Conservation (phyloP, 164 flowering plant genomes). For the Stephania cephalantha region DNA sequence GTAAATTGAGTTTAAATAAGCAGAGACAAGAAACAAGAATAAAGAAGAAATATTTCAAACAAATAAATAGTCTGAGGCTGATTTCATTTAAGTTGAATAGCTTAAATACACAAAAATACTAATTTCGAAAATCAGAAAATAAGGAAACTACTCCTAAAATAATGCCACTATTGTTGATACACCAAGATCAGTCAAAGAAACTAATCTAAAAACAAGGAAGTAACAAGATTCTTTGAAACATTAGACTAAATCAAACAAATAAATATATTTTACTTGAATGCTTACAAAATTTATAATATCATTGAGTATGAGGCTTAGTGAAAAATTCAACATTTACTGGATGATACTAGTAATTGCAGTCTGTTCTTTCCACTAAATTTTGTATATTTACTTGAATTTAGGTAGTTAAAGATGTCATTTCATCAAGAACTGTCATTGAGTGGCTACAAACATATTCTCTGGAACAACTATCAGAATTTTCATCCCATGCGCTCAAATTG, state of each 20-base stretch:
- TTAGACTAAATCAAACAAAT: too few species aligned
- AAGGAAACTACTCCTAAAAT: too few species aligned
- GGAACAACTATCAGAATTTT: constrained; percentile 74
- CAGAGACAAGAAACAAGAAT: too few species aligned
- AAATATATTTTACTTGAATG: background rate
- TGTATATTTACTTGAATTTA: constrained; percentile 23
- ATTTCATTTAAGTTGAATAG: too few species aligned
- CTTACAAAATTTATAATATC: background rate
- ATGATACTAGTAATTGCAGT: background rate
- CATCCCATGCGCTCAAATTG: constrained; percentile 42
- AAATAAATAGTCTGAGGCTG: too few species aligned
- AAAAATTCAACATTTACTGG: background rate
- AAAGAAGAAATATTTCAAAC: too few species aligned
- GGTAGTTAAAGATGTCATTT: constrained; percentile 49
- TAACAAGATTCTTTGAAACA: background rate
- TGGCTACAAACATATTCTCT: constrained; percentile 63
- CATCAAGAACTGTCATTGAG: constrained; percentile 37
- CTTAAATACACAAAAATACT: too few species aligned
- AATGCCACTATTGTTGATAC: too few species aligned
- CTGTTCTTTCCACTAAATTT: constrained; percentile 11
- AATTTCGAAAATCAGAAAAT: too few species aligned
- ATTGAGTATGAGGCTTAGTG: background rate
- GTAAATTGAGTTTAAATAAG: too few species aligned
- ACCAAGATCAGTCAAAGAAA: too few species aligned
- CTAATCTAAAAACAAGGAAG: too few species aligned